Evolutionary conservation across 345 rosid genomes (phyloP).

Genomic region (Zanthoxylum bungeanum): DNA sequence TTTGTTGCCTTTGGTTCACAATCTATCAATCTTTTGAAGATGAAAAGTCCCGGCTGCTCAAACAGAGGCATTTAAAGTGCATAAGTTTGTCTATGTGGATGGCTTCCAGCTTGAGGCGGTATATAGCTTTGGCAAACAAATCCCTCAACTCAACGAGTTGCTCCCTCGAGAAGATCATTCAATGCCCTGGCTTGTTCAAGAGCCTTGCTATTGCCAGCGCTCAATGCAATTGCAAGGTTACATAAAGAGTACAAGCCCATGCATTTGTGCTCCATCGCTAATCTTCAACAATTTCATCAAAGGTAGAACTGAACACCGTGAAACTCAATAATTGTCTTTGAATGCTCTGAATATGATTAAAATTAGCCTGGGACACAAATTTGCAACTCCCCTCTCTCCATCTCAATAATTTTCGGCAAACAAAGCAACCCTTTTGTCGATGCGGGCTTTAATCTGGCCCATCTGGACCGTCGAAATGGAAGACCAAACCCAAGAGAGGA

Average conservation of each 20-base stretch:
- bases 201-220: slow-evolving; percentile 52
- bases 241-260: slow-evolving; percentile 44
- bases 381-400: slow-evolving; percentile 53
- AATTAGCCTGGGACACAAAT: slow-evolving; percentile 52
- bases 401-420: slow-evolving; percentile 46
- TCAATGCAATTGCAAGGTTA: slow-evolving; percentile 49
- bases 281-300: slow-evolving; percentile 36
- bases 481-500: slow-evolving; percentile 70
- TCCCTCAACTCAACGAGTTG: slow-evolving; percentile 49
- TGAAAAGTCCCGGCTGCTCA: background rate
- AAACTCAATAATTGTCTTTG: slow-evolving; percentile 54
- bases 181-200: slow-evolving; percentile 56
- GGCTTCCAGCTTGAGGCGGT: slow-evolving; percentile 45
- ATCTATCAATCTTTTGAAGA: background rate
- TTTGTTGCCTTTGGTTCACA: background rate
- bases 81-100: slow-evolving; percentile 28
- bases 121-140: slow-evolving; percentile 40
- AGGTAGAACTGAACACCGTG: slow-evolving; percentile 48
- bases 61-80: slow-evolving; percentile 12
- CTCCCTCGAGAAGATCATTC: slow-evolving; percentile 42
- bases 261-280: slow-evolving; percentile 32
- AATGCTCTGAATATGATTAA: slow-evolving; percentile 46
- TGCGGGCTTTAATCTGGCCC: slow-evolving; percentile 44
- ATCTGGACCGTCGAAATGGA: slow-evolving; percentile 43
- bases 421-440: slow-evolving; percentile 55